phyloP scores from a whole-genome alignment of 2,329 filamentous ascomycete genomes.

The Fusarium nanum region DNA sequence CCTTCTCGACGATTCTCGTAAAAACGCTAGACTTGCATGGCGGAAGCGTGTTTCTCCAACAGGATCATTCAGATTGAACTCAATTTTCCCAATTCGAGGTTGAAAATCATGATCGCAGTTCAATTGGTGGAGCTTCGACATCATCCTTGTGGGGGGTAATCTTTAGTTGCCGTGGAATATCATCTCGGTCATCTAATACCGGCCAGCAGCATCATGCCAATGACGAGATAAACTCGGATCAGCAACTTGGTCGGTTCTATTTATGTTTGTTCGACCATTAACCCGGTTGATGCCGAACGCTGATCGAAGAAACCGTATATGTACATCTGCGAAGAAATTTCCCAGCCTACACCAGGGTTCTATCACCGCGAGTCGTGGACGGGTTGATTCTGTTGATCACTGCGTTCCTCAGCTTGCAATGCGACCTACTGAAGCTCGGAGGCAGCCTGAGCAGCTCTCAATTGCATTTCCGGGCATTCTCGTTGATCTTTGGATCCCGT shows the following conservation, averaged over 20 bases:
- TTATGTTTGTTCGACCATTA: neutral
- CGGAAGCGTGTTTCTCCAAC: conserved; percentile 12
- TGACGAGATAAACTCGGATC: conserved; percentile 30
- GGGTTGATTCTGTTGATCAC: neutral
- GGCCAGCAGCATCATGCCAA: conserved; percentile 25
- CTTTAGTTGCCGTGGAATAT: conserved; percentile 12
- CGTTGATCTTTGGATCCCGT: neutral
- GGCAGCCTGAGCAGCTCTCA: conserved; percentile 13
- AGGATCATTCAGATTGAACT: conserved; percentile 13
- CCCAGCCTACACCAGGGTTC: neutral
- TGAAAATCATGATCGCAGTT: conserved; percentile 34
- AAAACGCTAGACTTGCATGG: conserved; percentile 14
- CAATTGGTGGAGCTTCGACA: conserved; percentile 31
- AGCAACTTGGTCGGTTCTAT: conserved; percentile 15
- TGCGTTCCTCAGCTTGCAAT: conserved; percentile 4
- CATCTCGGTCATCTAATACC: conserved; percentile 40
- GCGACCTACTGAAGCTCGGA: neutral
- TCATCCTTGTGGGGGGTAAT: conserved; percentile 26
- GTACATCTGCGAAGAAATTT: conserved; percentile 1
- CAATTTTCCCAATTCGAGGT: neutral
- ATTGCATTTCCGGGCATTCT: conserved; percentile 1
- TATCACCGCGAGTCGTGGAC: neutral
- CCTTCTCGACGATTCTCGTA: conserved; percentile 30
- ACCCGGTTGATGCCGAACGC: conserved; percentile 1
- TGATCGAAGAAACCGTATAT: neutral